Percentiles rank a stretch among this genome's conserved stretches.
These are phyloP conservation scores for Microbotryum silenes-acaulis DNA, from an alignment of 1,284 basidiomycete species.

Conservation along the genomic window DNA sequence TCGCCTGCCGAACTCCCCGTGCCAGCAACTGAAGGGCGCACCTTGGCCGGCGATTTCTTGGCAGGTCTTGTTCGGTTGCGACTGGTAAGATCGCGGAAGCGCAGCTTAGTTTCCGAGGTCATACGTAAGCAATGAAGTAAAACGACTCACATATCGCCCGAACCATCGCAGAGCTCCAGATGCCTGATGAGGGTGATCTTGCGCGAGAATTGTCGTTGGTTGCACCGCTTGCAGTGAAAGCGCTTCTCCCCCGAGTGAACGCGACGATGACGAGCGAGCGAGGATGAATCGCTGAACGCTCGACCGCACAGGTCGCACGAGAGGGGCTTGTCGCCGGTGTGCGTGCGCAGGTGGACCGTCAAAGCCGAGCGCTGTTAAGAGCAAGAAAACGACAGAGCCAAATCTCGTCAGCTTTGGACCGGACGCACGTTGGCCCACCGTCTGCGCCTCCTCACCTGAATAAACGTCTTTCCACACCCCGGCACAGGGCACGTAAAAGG, in stretches of 20 bases:
- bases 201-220: constrained; percentile 19
- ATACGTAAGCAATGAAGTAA: not conserved
- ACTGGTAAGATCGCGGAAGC: not conserved
- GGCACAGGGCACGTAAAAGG: constrained; percentile 39
- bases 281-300: constrained; percentile 51
- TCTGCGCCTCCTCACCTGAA: constrained; percentile 38
- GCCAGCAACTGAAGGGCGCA: not conserved
- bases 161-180: constrained; percentile 16
- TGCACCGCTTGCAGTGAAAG: constrained; percentile 25
- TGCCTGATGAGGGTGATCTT: constrained; percentile 23
- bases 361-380: constrained; percentile 36
- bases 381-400: not conserved
- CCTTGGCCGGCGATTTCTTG: not conserved
- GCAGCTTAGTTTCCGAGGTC: not conserved
- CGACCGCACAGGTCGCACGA: constrained; percentile 48
- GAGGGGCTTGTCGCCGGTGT: constrained; percentile 53
- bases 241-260: constrained; percentile 29
- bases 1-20: not conserved
- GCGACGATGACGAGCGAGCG: constrained; percentile 49
- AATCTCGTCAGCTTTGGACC: not conserved
- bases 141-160: constrained; percentile 3
- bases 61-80: not conserved
- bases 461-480: constrained; percentile 37
- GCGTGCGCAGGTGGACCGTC: constrained; percentile 37
- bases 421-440: not conserved